Percentiles rank a stretch among this genome's conserved stretches.
These are phyloP conservation scores for Anisodus acutangulus DNA, from an alignment of 257 asterid species.

Conservation along the genomic window DNA sequence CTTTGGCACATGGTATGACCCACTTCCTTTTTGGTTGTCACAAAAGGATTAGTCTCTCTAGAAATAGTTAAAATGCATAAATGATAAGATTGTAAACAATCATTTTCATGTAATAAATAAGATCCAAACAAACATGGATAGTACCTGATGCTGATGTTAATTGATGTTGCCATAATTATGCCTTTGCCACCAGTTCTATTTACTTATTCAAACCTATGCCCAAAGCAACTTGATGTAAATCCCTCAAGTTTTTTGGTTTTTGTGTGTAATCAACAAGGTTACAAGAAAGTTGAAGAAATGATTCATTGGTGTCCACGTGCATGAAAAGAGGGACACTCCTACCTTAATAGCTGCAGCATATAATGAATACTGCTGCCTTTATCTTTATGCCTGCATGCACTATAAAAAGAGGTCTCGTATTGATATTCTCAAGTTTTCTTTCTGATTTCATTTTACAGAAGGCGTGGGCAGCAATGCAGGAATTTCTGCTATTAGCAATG, in stretches of 20 bases:
- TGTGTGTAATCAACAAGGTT: background rate
- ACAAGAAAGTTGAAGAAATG: background rate
- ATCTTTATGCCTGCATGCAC: background rate
- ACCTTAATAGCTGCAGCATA: background rate
- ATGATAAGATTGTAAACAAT: background rate
- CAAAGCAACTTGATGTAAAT: background rate
- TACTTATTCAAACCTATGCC: background rate
- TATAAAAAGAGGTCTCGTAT: background rate
- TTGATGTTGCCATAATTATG: background rate
- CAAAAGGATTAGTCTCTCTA: background rate
- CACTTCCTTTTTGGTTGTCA: background rate
- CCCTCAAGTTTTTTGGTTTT: background rate
- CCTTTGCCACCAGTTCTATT: background rate
- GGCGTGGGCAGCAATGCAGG: slow-evolving; percentile 38
- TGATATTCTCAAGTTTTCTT: slow-evolving; percentile 21
- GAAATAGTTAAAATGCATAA: background rate
- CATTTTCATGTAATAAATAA: background rate
- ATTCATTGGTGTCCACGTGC: background rate
- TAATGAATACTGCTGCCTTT: background rate
- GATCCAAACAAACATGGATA: background rate
- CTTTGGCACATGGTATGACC: background rate
- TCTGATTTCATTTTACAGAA: slow-evolving; percentile 43
- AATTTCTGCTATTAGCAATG: slow-evolving; percentile 42
- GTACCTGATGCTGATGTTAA: background rate
- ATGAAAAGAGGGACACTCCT: background rate